Evolutionary conservation across 139 green algal species (phyloP).

Genomic region (Pleodorina starrii): DNA sequence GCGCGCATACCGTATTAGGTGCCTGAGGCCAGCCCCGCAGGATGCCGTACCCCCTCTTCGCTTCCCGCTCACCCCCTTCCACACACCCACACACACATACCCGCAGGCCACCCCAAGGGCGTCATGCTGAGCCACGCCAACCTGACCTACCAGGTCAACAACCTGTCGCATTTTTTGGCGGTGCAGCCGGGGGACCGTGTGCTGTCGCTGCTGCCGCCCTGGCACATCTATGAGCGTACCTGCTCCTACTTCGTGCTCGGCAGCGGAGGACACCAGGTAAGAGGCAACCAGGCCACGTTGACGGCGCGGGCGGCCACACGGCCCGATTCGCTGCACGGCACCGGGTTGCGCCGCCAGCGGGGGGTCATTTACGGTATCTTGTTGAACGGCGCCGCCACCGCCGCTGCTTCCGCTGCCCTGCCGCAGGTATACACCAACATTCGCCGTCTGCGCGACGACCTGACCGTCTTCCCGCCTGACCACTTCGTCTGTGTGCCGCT

Average conservation of each 20-base stretch:
- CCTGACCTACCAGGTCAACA: constrained; percentile 87
- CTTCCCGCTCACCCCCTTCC: too few species aligned
- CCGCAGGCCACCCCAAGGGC: constrained; percentile 78
- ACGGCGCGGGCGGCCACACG: too few species aligned
- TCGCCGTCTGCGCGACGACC: constrained; percentile 86
- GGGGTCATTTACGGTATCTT: too few species aligned
- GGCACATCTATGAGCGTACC: constrained; percentile 95
- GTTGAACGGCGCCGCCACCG: too few species aligned
- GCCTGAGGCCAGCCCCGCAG: too few species aligned
- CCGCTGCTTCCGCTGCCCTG: too few species aligned
- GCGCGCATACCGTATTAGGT: too few species aligned
- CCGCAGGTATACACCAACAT: constrained; percentile 86
- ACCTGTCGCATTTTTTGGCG: constrained; percentile 74
- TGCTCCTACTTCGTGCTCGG: constrained; percentile 79
- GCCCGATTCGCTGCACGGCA: too few species aligned
- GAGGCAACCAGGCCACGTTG: too few species aligned
- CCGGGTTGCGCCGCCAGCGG: too few species aligned
- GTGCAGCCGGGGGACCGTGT: constrained; percentile 66
- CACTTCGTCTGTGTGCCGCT: constrained; percentile 95
- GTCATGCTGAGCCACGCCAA: constrained; percentile 90
- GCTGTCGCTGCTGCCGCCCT: constrained; percentile 92
- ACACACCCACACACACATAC: too few species aligned
- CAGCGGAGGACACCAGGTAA: constrained; percentile 61
- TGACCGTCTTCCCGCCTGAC: constrained; percentile 76
- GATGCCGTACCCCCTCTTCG: too few species aligned